Evolutionary conservation across 257 asterid species (phyloP).

Genomic region (Solanum verrucosum): DNA sequence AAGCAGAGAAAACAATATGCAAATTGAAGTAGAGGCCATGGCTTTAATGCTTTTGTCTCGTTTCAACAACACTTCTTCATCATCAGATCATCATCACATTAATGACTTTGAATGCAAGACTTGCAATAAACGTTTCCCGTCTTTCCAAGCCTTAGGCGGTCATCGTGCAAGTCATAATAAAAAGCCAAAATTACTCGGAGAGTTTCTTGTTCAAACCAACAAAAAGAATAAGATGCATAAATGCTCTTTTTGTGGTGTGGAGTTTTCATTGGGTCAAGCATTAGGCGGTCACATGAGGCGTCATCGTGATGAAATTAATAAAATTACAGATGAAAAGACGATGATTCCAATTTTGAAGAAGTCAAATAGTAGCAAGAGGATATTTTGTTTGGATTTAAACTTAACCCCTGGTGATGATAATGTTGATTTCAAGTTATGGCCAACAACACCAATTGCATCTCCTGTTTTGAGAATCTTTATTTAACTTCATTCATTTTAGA

Average conservation of each 20-base stretch:
- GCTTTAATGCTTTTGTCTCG: background rate
- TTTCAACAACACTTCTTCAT: background rate
- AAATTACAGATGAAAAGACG: too few relatives aligned
- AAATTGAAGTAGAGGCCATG: background rate
- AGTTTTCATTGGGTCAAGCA: background rate
- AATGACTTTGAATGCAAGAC: constrained; percentile 4
- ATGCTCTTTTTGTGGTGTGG: background rate
- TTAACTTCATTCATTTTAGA: too few relatives aligned
- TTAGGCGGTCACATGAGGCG: constrained; percentile 5
- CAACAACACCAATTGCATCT: too few relatives aligned
- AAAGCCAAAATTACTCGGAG: background rate
- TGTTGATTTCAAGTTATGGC: too few relatives aligned
- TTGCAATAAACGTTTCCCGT: background rate
- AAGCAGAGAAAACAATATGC: background rate
- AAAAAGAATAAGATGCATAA: background rate
- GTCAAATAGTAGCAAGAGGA: too few relatives aligned
- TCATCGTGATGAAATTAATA: background rate
- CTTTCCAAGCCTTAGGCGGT: constrained; percentile 4
- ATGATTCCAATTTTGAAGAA: too few relatives aligned
- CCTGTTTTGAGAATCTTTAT: too few relatives aligned
- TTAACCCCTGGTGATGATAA: too few relatives aligned
- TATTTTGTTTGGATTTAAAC: too few relatives aligned
- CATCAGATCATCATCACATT: background rate
- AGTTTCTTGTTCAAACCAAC: background rate
- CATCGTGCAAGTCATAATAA: constrained; percentile 9